Percentiles rank a stretch among this genome's conserved stretches.
These are phyloP conservation scores for Hyaloscypha variabilis DNA, from an alignment of 495 filamentous ascomycete genomes.

Conservation along the genomic window DNA sequence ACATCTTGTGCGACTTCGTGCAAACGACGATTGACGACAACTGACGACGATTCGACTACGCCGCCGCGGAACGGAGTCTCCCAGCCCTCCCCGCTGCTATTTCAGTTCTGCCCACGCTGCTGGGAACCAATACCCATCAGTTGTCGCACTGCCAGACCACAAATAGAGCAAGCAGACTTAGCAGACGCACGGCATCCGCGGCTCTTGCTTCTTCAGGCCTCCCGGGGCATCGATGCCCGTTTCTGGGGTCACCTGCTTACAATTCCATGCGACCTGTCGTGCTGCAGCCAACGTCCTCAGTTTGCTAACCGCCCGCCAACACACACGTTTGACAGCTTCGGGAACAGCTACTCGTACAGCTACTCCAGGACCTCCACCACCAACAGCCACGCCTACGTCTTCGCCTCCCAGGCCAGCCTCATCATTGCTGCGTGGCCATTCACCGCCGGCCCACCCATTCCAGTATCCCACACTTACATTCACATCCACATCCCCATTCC, in stretches of 20 bases:
- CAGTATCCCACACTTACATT: not conserved
- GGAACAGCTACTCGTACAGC: not conserved
- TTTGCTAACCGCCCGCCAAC: slow-evolving; percentile 12
- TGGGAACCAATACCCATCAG: not conserved
- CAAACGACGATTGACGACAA: not conserved
- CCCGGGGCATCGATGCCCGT: not conserved
- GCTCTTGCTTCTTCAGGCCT: not conserved
- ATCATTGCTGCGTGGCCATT: slow-evolving; percentile 6
- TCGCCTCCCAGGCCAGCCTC: not conserved
- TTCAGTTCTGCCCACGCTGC: not conserved
- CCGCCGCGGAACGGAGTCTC: no score
- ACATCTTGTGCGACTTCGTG: not conserved
- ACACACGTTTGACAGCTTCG: slow-evolving; percentile 4
- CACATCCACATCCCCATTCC: no score
- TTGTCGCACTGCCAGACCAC: not conserved
- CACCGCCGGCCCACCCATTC: not conserved
- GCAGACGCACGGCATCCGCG: slow-evolving; percentile 2
- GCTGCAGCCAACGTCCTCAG: slow-evolving; percentile 2
- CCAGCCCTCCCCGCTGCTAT: not conserved
- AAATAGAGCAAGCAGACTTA: not conserved
- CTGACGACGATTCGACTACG: not conserved
- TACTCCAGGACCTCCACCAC: no score
- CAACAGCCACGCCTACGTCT: no score
- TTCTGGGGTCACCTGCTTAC: slow-evolving; percentile 20
- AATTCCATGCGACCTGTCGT: slow-evolving; percentile 18